Evolutionary conservation across 1,284 basidiomycete species (phyloP), one percentile per base, ranked within the genome.

Genomic region (Marasmius oreades): DNA sequence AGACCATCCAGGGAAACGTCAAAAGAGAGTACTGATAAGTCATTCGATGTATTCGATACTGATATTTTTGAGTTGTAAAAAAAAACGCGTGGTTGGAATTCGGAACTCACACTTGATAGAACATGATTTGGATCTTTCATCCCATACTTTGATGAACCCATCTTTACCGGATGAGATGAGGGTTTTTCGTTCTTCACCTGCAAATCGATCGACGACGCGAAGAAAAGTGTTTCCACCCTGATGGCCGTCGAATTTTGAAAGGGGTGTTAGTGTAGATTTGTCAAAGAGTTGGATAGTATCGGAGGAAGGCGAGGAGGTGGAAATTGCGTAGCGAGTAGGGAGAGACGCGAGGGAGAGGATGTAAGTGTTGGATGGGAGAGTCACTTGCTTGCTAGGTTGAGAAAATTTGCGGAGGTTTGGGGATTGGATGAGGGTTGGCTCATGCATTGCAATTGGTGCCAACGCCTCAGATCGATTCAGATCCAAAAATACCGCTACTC

Each of bases 71-170:
- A 79, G 77, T 74, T 63, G 66, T 79, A 52, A 44, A 43, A 34
- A 26, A 18, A 45, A 31, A 28, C 12, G 36, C 51, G 34, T 36
- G 36, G 12, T 37, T 2, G 5, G 36, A 37, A 37, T 5, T n/a
- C 2, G 20, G 16, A 24, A 74, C 85, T 71, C 64, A 90, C 88
- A 81, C 73, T 82, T 79, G 34, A 87, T 76, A 45, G 74, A 71
- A 50, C 75, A 72, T 2, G 77, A 69, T 51, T 78, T 76, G 5
- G 79, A 73, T 55, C 88, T 78, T 55, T 81, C 79, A 66, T 91
- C 88, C 89, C 88, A 91, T 23, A 82, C 75, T 59, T 80, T 81
- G 56, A 91, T 80, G 48, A 74, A 69, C 0, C 85, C 85, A 60
- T 88, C 86, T 62, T 75, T 80, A 1, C 87, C 86, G 16, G 81